These are phyloP conservation scores for Sinapis alba DNA, from an alignment of 441 rosid genomes.

Conservation along the genomic window DNA sequence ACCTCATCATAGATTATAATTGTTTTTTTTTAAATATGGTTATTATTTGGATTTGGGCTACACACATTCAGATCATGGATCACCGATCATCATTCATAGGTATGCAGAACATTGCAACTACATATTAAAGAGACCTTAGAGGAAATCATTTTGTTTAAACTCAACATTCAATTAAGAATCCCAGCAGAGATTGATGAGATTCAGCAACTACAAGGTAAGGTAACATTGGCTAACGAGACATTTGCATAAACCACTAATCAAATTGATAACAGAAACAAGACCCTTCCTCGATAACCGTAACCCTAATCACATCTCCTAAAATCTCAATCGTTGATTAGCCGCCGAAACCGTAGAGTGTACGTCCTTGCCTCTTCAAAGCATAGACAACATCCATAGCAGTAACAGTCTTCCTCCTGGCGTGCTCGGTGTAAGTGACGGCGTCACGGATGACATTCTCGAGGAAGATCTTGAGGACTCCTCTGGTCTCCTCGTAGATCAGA, in stretches of 20 bases:
- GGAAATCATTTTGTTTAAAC: not conserved
- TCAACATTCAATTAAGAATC: not conserved
- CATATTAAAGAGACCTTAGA: too few species aligned
- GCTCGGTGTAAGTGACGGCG: conserved; percentile 39
- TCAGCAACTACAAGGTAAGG: too few species aligned
- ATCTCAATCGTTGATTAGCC: not conserved
- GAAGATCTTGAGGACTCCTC: conserved; percentile 41
- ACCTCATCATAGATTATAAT: too few species aligned
- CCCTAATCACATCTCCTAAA: not conserved
- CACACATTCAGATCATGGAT: too few species aligned
- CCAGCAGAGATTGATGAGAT: not conserved
- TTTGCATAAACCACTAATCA: too few species aligned
- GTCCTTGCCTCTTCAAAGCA: conserved; percentile 36
- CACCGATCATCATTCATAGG: too few species aligned
- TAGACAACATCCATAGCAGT: conserved; percentile 42
- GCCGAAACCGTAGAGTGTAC: conserved; percentile 38
- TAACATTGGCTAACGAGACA: too few species aligned
- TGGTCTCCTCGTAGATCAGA: conserved; percentile 38
- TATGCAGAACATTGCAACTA: too few species aligned
- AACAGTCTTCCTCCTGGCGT: conserved; percentile 40
- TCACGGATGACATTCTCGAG: conserved; percentile 43
- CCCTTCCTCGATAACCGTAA: too few species aligned
- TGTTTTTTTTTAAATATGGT: too few species aligned
- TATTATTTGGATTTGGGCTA: too few species aligned
- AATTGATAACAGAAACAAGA: too few species aligned